These are phyloP conservation scores for Vitis hybrid DNA, from an alignment of 177 flowering plant species.

Conservation along the genomic window DNA sequence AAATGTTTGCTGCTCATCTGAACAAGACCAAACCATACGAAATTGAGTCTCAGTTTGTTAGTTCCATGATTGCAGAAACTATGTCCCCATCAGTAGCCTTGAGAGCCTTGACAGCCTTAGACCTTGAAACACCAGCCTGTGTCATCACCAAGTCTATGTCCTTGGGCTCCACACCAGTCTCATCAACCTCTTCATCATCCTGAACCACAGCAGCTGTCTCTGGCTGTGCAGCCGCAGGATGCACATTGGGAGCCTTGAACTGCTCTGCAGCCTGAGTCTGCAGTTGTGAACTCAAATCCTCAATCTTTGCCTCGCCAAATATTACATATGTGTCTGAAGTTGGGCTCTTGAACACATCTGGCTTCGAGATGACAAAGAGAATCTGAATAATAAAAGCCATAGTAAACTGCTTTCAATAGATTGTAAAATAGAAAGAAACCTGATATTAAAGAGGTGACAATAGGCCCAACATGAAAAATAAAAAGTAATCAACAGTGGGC, in stretches of 20 bases:
- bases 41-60: too few species aligned
- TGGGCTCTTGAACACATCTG: slow-evolving; percentile 31
- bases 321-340: slow-evolving; percentile 26
- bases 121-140: slow-evolving; percentile 26
- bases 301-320: slow-evolving; percentile 29
- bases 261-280: slow-evolving; percentile 31
- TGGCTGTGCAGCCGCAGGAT: slow-evolving; percentile 12
- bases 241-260: slow-evolving; percentile 22
- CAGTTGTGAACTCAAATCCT: slow-evolving; percentile 27
- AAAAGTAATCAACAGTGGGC: neutral
- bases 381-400: slow-evolving; percentile 8
- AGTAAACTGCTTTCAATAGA: too few species aligned
- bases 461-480: too few species aligned
- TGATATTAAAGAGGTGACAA: too few species aligned
- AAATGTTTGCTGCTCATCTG: too few species aligned
- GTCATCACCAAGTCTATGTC: slow-evolving; percentile 31
- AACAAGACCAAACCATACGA: too few species aligned
- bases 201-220: slow-evolving; percentile 13
- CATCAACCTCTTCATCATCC: slow-evolving; percentile 29
- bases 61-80: too few species aligned
- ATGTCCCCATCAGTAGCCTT: too few species aligned
- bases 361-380: slow-evolving; percentile 29
- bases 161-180: slow-evolving; percentile 28
- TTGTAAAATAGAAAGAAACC: too few species aligned
- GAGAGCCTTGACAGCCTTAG: slow-evolving; percentile 24